phyloP scores from a whole-genome alignment of 192 early-diverging fungal species.

The Jimgerdemannia flammicorona region DNA sequence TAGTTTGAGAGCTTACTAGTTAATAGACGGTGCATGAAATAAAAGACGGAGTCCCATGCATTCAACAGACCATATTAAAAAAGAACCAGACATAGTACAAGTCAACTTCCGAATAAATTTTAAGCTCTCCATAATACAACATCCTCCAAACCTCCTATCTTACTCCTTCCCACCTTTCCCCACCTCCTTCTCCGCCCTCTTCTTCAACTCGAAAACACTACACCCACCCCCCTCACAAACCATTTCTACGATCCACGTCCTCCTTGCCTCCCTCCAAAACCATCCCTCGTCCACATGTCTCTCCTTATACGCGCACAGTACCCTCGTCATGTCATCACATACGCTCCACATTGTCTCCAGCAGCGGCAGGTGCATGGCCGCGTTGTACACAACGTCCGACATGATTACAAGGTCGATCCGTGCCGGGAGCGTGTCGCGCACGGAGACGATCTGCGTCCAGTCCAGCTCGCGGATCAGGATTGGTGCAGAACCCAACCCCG shows the following conservation, averaged over 20 bases:
- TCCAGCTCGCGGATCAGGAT: not conserved
- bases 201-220: not conserved
- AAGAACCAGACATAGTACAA: no score
- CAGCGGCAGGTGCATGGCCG: not conserved
- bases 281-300: not conserved
- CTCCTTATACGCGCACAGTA: not conserved
- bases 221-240: not conserved
- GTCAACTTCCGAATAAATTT: no score
- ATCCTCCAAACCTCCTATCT: not conserved
- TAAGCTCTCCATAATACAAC: not conserved
- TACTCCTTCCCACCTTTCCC: not conserved
- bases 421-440: not conserved
- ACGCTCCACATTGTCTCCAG: not conserved
- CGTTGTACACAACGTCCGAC: constrained; percentile 4
- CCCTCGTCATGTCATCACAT: not conserved
- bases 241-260: not conserved
- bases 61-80: no score
- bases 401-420: not conserved
- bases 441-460: not conserved
- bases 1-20: no score
- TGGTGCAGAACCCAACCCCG: no score
- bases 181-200: not conserved
- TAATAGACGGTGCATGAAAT: no score
- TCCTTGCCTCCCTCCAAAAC: not conserved
- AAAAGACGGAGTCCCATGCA: no score